Percentiles rank a stretch among this genome's conserved stretches.
These are phyloP conservation scores for Wickerhamiella allomyrinae DNA, from an alignment of 805 yeast species.

Conservation along the genomic window DNA sequence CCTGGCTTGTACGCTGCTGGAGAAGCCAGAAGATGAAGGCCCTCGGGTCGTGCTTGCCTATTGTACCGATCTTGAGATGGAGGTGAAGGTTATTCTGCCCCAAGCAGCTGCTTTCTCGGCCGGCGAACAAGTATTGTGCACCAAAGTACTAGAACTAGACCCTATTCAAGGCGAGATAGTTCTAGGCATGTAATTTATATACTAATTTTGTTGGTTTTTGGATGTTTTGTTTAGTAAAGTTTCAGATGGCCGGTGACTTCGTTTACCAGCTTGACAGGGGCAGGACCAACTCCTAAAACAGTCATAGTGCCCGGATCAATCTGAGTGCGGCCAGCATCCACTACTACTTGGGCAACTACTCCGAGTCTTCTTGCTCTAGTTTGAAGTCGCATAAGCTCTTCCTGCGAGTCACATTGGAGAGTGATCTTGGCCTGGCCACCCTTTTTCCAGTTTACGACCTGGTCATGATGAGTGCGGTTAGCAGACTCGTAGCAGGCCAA, in stretches of 20 bases:
- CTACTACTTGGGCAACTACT: constrained; percentile 65
- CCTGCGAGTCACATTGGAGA: constrained; percentile 44
- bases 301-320: constrained; percentile 94
- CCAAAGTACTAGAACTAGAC: constrained; percentile 32
- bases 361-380: constrained; percentile 72
- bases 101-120: constrained; percentile 27
- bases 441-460: constrained; percentile 62
- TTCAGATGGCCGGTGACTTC: constrained; percentile 68
- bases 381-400: constrained; percentile 56
- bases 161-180: constrained; percentile 30
- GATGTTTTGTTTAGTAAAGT: constrained; percentile 36
- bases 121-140: constrained; percentile 30
- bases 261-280: constrained; percentile 66
- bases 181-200: constrained; percentile 21
- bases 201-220: not conserved
- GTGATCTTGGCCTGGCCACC: constrained; percentile 92
- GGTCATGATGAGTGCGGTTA: constrained; percentile 41
- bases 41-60: not conserved
- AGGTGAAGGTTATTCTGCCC: constrained; percentile 15
- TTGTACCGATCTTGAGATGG: not conserved
- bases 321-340: constrained; percentile 96
- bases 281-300: constrained; percentile 95
- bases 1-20: too few relatives aligned
- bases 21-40: too few relatives aligned
- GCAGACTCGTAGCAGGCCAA: constrained; percentile 61